Evolutionary conservation across 2,329 filamentous ascomycete genomes (phyloP).

Genomic region (Onygena corvina): DNA sequence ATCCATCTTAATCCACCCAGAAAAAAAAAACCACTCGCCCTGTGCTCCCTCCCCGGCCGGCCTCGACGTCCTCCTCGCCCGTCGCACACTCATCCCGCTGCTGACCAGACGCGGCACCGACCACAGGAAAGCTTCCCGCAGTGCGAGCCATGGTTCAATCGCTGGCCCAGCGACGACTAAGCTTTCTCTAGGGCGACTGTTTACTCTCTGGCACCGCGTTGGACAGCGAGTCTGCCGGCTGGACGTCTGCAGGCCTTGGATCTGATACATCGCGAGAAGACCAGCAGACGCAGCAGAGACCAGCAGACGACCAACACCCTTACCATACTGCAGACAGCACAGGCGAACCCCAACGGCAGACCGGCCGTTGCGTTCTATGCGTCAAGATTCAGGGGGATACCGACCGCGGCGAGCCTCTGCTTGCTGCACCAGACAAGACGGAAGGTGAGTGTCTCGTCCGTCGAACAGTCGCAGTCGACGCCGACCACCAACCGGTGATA

Average conservation of each 20-base stretch:
- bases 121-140: constrained; percentile 11
- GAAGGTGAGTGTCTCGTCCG: constrained; percentile 33
- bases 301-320: too few relatives aligned
- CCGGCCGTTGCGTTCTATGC: constrained; percentile 32
- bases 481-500: too few relatives aligned
- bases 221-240: too few relatives aligned
- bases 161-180: constrained; percentile 22
- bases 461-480: too few relatives aligned
- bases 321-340: too few relatives aligned
- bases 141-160: constrained; percentile 27
- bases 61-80: background rate
- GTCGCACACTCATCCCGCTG: background rate
- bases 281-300: too few relatives aligned
- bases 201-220: constrained; percentile 12
- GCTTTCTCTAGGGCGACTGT: constrained; percentile 23
- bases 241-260: too few relatives aligned
- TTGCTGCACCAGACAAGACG: constrained; percentile 38
- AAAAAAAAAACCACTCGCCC: background rate
- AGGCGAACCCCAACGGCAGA: constrained; percentile 3
- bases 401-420: constrained; percentile 37
- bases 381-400: constrained; percentile 36
- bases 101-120: background rate
- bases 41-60: background rate
- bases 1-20: too few relatives aligned
- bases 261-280: too few relatives aligned